Percentiles rank a stretch among this genome's conserved stretches.
phyloP scores from a whole-genome alignment of 73 alveolate species.

The Symbiodinium pilosum region DNA sequence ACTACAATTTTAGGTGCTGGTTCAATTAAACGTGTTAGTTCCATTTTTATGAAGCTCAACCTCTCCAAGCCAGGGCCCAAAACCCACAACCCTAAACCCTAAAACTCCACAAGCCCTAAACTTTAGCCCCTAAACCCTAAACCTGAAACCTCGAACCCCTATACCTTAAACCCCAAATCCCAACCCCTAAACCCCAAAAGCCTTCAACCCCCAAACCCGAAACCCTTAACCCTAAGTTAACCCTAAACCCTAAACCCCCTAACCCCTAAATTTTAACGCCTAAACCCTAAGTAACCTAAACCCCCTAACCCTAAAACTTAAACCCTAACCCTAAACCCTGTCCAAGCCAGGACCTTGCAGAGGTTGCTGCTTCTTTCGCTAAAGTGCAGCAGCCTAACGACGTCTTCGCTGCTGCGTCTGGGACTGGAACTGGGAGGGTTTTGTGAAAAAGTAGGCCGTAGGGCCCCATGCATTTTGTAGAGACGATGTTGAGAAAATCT shows the following conservation, averaged over 20 bases:
- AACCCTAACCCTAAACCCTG: not conserved
- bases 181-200: not conserved
- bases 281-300: not conserved
- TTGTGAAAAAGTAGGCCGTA: too few relatives aligned
- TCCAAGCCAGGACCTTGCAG: constrained; percentile 28
- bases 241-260: not conserved
- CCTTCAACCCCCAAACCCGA: not conserved
- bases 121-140: not conserved
- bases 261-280: not conserved
- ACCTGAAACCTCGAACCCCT: not conserved
- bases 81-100: too few relatives aligned
- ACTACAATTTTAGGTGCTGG: too few relatives aligned
- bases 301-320: not conserved
- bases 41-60: too few relatives aligned
- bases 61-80: too few relatives aligned
- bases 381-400: constrained; percentile 46
- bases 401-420: constrained; percentile 25
- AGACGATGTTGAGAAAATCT: too few relatives aligned
- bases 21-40: too few relatives aligned
- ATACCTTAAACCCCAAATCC: not conserved
- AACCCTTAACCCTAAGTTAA: not conserved
- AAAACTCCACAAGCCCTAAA: too few relatives aligned
- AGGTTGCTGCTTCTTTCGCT: constrained; percentile 50
- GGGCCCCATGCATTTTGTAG: too few relatives aligned
- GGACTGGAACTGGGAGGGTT: too few relatives aligned